Conservation (phyloP, 2,329 filamentous ascomycete genomes). For the Cyphellophora attinorum region DNA sequence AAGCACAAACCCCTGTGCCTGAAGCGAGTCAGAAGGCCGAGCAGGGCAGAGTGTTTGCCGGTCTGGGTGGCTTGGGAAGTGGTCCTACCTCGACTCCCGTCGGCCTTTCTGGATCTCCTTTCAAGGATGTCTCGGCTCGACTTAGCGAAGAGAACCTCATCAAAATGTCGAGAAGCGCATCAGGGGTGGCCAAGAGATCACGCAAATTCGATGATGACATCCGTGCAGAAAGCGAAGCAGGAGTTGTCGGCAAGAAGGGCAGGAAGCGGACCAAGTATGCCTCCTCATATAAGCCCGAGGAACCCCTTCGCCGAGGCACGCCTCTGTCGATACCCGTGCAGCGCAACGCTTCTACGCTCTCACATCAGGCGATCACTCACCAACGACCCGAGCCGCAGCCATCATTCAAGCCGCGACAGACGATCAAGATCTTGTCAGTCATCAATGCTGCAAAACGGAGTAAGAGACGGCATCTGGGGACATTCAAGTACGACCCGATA, state of each 20-base stretch:
- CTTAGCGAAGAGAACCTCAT: constrained; percentile 27
- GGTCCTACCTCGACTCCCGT: constrained; percentile 26
- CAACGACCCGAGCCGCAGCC: constrained; percentile 35
- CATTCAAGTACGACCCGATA: constrained; percentile 67
- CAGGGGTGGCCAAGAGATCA: constrained; percentile 47
- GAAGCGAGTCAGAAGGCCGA: constrained; percentile 91
- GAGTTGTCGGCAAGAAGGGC: constrained; percentile 17
- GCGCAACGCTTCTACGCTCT: constrained; percentile 7
- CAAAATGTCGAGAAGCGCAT: constrained; percentile 31
- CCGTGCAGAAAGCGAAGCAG: constrained; percentile 56
- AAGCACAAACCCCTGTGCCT: constrained; percentile 68
- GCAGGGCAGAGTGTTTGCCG: constrained; percentile 88
- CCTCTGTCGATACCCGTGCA: constrained; percentile 7
- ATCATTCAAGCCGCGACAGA: constrained; percentile 46
- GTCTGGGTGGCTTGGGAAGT: constrained; percentile 57
- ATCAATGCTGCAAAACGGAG: constrained; percentile 61
- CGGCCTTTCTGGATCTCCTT: constrained; percentile 34
- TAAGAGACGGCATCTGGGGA: constrained; percentile 72
- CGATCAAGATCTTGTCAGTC: constrained; percentile 59
- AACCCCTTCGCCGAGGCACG: constrained; percentile 9
- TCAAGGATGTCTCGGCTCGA: constrained; percentile 39
- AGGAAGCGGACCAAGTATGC: constrained; percentile 16
- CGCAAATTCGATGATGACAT: constrained; percentile 65
- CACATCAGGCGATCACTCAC: constrained; percentile 4
- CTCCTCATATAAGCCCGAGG: constrained; percentile 18